These are phyloP conservation scores for Euryodendron excelsum DNA, from an alignment of 148 eudicot species.

Conservation along the genomic window DNA sequence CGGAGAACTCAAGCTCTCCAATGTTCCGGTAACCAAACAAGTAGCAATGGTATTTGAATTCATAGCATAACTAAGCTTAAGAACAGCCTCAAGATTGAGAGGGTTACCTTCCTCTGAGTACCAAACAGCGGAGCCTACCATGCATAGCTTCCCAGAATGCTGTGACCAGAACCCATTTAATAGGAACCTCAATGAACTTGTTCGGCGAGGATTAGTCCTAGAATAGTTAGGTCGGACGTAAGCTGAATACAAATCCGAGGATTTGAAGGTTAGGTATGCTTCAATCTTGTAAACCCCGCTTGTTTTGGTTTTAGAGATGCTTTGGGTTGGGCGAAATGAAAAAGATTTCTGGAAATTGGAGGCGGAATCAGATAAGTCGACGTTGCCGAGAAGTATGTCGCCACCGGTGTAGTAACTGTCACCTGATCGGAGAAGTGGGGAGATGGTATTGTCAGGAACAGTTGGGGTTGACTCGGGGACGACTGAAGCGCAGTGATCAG, in stretches of 20 bases:
- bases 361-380: too few relatives aligned
- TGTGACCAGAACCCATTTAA: constrained; percentile 27
- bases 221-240: not conserved
- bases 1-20: constrained; percentile 21
- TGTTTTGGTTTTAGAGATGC: constrained; percentile 15
- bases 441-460: not conserved
- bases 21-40: constrained; percentile 20
- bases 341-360: not conserved
- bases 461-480: constrained; percentile 30
- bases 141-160: constrained; percentile 19
- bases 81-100: constrained; percentile 18
- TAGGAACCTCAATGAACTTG: not conserved
- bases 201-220: not conserved
- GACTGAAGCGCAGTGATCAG: constrained; percentile 22
- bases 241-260: not conserved
- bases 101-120: constrained; percentile 7
- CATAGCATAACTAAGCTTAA: constrained; percentile 3
- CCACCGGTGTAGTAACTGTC: constrained; percentile 22
- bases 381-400: constrained; percentile 5
- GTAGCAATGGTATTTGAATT: not conserved
- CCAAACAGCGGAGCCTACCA: constrained; percentile 29
- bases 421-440: not conserved
- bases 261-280: constrained; percentile 11
- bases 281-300: constrained; percentile 26
- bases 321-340: too few relatives aligned